Evolutionary conservation across 306 rosid species (phyloP).

Genomic region (Carpinus fangiana): DNA sequence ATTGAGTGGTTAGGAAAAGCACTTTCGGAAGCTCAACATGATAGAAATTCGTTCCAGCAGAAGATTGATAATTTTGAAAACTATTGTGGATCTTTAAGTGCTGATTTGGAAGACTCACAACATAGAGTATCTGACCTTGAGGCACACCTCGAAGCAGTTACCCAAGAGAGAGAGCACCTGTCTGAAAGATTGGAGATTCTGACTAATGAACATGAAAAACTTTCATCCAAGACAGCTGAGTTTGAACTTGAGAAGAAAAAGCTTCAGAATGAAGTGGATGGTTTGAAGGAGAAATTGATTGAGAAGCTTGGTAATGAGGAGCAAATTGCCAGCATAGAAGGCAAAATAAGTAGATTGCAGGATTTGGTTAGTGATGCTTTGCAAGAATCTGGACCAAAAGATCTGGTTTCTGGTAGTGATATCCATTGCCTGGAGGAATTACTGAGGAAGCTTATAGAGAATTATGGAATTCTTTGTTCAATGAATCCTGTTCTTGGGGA

Average conservation of each 20-base stretch:
- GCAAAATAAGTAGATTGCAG: conserved; percentile 57
- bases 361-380: conserved; percentile 59
- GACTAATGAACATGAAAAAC: conserved; percentile 49
- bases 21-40: conserved; percentile 66
- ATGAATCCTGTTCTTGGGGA: conserved; percentile 36
- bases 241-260: conserved; percentile 62
- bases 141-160: conserved; percentile 50
- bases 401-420: conserved; percentile 50
- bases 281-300: conserved; percentile 53
- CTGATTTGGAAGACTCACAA: conserved; percentile 76
- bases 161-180: conserved; percentile 57
- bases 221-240: conserved; percentile 43
- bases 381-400: conserved; percentile 43
- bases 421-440: conserved; percentile 66
- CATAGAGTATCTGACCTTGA: conserved; percentile 57
- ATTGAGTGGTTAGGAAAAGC: conserved; percentile 80
- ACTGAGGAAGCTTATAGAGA: conserved; percentile 68
- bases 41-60: conserved; percentile 65
- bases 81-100: conserved; percentile 59
- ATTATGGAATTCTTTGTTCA: conserved; percentile 43
- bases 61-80: conserved; percentile 71
- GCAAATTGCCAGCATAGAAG: conserved; percentile 42
- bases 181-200: conserved; percentile 58
- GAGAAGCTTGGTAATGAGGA: conserved; percentile 49
- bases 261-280: conserved; percentile 51